Percentiles rank a stretch among this genome's conserved stretches.
These are phyloP conservation scores for Chlorella variabilis DNA, from an alignment of 163 green algal genomes.

Conservation along the genomic window DNA sequence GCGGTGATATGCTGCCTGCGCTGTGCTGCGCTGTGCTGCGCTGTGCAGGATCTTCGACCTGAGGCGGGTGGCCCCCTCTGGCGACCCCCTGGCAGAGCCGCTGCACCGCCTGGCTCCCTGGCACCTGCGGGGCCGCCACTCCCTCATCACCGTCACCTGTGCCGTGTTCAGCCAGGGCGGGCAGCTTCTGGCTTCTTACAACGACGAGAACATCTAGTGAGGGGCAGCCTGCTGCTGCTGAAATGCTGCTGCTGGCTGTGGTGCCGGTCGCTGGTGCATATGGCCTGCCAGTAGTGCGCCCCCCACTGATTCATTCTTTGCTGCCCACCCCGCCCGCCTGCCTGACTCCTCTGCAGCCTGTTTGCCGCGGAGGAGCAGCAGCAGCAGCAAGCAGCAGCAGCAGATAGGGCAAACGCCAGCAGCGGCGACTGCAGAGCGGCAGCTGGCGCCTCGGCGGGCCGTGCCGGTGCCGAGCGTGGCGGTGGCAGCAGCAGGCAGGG, in stretches of 20 bases:
- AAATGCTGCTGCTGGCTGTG: too few relatives aligned
- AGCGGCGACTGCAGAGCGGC: neutral
- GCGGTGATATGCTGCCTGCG: too few relatives aligned
- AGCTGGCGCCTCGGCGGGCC: neutral
- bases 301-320: too few relatives aligned
- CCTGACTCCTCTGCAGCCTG: too few relatives aligned
- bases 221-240: neutral
- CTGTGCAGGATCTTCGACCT: slow-evolving; percentile 41
- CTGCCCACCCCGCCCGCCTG: too few relatives aligned
- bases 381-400: neutral
- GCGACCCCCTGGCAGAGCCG: slow-evolving; percentile 33
- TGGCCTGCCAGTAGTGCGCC: too few relatives aligned
- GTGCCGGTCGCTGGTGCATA: too few relatives aligned
- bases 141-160: slow-evolving; percentile 34
- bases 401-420: neutral
- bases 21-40: neutral
- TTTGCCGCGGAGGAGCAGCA: neutral
- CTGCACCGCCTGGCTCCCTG: slow-evolving; percentile 41
- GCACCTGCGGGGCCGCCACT: slow-evolving; percentile 32
- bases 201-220: slow-evolving; percentile 54
- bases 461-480: neutral
- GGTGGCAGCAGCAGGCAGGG: neutral
- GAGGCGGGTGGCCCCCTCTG: slow-evolving; percentile 22
- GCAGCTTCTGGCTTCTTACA: slow-evolving; percentile 57
- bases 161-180: slow-evolving; percentile 18